Conservation (phyloP, 306 rosid genomes). For the Acmispon strigosus region DNA sequence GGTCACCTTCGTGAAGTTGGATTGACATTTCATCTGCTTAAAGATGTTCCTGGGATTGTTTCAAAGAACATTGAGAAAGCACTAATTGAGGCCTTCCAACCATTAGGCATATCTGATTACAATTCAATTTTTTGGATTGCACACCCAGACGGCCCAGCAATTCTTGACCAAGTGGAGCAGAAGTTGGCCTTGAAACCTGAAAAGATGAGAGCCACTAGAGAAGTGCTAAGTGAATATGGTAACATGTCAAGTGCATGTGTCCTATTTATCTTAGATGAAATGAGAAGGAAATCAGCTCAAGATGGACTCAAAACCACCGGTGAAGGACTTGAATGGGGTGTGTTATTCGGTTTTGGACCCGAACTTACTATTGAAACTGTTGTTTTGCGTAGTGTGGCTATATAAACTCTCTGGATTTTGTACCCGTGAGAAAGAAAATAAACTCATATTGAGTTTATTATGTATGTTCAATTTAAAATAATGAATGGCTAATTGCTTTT, state of each 20-base stretch:
- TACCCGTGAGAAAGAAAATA: no score
- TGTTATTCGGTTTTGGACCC: slow-evolving; percentile 67
- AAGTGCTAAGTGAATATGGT: slow-evolving; percentile 57
- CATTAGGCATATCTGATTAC: slow-evolving; percentile 22
- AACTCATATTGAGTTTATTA: no score
- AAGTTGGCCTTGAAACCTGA: slow-evolving; percentile 20
- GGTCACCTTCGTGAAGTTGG: slow-evolving; percentile 36
- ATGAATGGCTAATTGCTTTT: no score
- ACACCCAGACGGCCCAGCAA: slow-evolving; percentile 31
- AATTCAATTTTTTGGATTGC: slow-evolving; percentile 35
- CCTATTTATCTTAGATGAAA: slow-evolving; percentile 56
- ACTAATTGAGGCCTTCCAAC: slow-evolving; percentile 20
- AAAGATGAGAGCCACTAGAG: slow-evolving; percentile 32
- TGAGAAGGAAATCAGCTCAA: slow-evolving; percentile 43
- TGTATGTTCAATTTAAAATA: no score
- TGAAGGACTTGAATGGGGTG: slow-evolving; percentile 65
- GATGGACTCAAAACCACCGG: slow-evolving; percentile 33
- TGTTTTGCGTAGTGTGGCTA: slow-evolving; percentile 43
- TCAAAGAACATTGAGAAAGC: slow-evolving; percentile 30
- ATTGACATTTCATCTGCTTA: slow-evolving; percentile 27
- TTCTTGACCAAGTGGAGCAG: slow-evolving; percentile 24
- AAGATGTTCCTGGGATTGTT: slow-evolving; percentile 33
- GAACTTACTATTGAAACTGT: slow-evolving; percentile 74
- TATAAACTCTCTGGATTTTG: no score
- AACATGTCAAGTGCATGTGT: slow-evolving; percentile 87